Conservation (phyloP, 225 moss, liverwort and hornwort genomes). For the Lunularia cruciata region DNA sequence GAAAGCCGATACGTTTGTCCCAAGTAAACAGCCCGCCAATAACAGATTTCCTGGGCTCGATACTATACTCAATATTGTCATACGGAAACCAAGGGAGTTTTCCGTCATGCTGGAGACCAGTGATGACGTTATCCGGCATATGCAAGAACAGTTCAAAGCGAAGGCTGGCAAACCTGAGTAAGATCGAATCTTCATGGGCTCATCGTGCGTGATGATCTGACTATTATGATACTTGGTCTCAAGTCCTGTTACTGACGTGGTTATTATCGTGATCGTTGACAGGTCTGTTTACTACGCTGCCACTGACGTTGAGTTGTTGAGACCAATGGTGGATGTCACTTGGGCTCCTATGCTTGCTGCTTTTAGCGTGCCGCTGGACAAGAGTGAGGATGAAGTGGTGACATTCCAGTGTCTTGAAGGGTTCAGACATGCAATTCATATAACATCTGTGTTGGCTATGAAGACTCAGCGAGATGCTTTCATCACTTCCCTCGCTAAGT, state of each 20-base stretch:
- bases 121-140: conserved; percentile 99
- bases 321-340: conserved; percentile 99
- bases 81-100: conserved; percentile 92
- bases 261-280: conserved; percentile 20
- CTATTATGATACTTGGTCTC: too few relatives aligned
- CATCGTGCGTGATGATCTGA: neutral
- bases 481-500: conserved; percentile 96
- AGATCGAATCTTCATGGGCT: conserved; percentile 29
- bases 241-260: too few relatives aligned
- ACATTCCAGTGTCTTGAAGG: conserved; percentile 99
- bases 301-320: conserved; percentile 92
- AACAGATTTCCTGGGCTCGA: conserved; percentile 91
- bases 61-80: conserved; percentile 91
- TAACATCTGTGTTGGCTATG: conserved; percentile 96
- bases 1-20: conserved; percentile 86
- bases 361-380: conserved; percentile 96
- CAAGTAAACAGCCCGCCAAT: conserved; percentile 88
- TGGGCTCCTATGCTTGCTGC: conserved; percentile 99
- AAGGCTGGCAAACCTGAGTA: conserved; percentile 99
- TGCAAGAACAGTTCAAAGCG: conserved; percentile 99
- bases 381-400: conserved; percentile 98
- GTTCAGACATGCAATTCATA: conserved; percentile 97
- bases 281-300: conserved; percentile 99
- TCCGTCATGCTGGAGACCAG: conserved; percentile 93
- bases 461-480: conserved; percentile 99